Evolutionary conservation across 306 rosid genomes (phyloP).

Genomic region (Geum urbanum): DNA sequence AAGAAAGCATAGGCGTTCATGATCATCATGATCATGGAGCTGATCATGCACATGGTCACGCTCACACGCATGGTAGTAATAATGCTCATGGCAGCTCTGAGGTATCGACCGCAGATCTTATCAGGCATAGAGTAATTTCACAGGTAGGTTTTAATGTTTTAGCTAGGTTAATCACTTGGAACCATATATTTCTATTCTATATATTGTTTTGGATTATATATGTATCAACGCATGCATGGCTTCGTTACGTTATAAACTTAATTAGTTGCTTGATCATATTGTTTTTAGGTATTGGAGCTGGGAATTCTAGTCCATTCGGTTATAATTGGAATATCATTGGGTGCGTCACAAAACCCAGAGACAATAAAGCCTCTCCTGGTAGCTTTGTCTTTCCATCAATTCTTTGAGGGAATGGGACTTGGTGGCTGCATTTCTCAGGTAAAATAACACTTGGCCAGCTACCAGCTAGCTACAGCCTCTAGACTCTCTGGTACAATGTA

Average conservation of each 20-base stretch:
- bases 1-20: conserved; percentile 24
- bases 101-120: conserved; percentile 32
- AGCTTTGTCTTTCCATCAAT: conserved; percentile 85
- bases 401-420: conserved; percentile 87
- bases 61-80: conserved; percentile 49
- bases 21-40: conserved; percentile 47
- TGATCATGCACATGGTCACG: conserved; percentile 58
- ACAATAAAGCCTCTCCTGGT: conserved; percentile 58
- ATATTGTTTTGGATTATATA: too few relatives aligned
- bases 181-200: too few relatives aligned
- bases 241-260: too few relatives aligned
- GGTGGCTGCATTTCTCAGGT: conserved; percentile 93
- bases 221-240: too few relatives aligned
- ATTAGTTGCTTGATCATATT: neutral
- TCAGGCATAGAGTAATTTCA: conserved; percentile 59
- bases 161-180: neutral
- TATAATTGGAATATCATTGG: conserved; percentile 71
- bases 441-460: conserved; percentile 9
- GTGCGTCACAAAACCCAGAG: conserved; percentile 43
- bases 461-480: neutral
- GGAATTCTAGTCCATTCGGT: conserved; percentile 88
- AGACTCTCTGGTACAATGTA: neutral
- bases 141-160: conserved; percentile 37
- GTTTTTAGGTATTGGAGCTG: conserved; percentile 61
- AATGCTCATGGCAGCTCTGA: conserved; percentile 59